Percentiles rank a stretch among this genome's conserved stretches.
phyloP scores from a whole-genome alignment of 805 yeast genomes.

The Cyberlindnera suaveolens region DNA sequence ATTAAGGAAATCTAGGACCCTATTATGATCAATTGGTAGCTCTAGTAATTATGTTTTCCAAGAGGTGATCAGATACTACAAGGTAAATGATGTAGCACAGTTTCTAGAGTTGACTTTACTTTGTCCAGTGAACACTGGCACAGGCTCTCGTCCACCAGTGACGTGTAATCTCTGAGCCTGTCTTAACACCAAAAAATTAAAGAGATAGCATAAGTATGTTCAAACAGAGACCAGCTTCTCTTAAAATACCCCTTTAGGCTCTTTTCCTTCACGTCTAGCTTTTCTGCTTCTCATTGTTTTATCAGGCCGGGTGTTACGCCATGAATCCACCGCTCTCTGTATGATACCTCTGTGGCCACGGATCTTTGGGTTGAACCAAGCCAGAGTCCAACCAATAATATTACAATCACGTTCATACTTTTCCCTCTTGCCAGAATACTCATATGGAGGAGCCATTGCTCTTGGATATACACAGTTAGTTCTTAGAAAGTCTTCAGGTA shows the following conservation, averaged over 20 bases:
- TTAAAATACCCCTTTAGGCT: neutral
- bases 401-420: constrained; percentile 43
- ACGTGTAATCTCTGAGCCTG: no score
- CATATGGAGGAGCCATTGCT: constrained; percentile 37
- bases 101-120: no score
- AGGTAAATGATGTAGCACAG: no score
- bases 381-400: constrained; percentile 42
- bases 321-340: constrained; percentile 46
- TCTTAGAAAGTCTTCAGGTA: constrained; percentile 28
- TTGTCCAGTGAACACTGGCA: no score
- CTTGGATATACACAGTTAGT: constrained; percentile 43
- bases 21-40: no score
- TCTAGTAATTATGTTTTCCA: no score
- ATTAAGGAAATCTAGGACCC: no score
- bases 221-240: no score
- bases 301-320: constrained; percentile 42
- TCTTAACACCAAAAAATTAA: no score
- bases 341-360: constrained; percentile 38
- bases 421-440: constrained; percentile 39
- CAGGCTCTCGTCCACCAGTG: no score
- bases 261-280: constrained; percentile 26
- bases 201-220: no score
- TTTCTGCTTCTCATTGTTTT: constrained; percentile 34
- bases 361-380: constrained; percentile 36
- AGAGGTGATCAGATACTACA: no score